phyloP scores from a whole-genome alignment of 176 grass and related monocot genomes.

The Paspalum notatum region DNA sequence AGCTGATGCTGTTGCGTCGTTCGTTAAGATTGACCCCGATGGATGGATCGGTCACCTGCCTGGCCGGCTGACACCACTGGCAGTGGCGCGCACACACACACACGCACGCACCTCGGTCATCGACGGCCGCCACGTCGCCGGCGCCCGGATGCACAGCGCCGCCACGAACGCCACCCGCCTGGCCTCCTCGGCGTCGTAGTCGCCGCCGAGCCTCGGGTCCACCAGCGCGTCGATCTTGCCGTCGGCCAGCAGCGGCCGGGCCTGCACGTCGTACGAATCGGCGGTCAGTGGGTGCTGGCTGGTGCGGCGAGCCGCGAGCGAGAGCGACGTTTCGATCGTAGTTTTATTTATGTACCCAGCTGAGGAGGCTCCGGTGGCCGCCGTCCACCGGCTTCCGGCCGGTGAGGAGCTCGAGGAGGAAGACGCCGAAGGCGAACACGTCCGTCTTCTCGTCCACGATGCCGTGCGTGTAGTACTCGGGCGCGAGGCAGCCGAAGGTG shows the following conservation, averaged over 20 bases:
- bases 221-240: conserved; percentile 55
- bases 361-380: conserved; percentile 78
- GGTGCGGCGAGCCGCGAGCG: not conserved
- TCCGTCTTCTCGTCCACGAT: conserved; percentile 96
- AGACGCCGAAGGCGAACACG: conserved; percentile 91
- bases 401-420: conserved; percentile 88
- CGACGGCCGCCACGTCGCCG: conserved; percentile 70
- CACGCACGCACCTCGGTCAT: conserved; percentile 71
- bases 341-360: conserved; percentile 51
- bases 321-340: not conserved
- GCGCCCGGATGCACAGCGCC: conserved; percentile 68
- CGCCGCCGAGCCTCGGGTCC: conserved; percentile 57
- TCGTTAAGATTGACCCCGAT: not conserved
- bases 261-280: conserved; percentile 40
- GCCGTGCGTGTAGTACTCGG: conserved; percentile 95
- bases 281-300: not conserved
- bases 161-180: conserved; percentile 72
- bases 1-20: not conserved
- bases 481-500: conserved; percentile 92
- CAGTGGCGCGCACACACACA: not conserved
- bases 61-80: too few species aligned
- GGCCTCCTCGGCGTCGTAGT: conserved; percentile 65
- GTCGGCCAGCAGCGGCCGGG: conserved; percentile 64
- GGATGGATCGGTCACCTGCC: too few species aligned
- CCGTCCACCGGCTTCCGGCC: conserved; percentile 88